These are phyloP conservation scores for Podospora pseudoanserina DNA, from an alignment of 495 filamentous ascomycete species.

Conservation along the genomic window DNA sequence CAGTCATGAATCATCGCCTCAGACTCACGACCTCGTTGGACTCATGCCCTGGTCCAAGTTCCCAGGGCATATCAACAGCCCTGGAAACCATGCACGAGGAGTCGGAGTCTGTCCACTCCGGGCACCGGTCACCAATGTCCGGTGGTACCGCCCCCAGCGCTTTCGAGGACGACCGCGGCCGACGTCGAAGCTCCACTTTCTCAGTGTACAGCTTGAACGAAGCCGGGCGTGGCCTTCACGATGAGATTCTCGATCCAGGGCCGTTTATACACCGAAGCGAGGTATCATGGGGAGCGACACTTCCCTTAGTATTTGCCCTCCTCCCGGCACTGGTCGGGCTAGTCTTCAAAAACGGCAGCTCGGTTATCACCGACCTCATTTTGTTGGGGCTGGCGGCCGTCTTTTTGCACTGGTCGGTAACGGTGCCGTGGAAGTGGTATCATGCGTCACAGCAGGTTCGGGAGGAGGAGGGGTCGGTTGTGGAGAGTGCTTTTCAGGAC, in stretches of 20 bases:
- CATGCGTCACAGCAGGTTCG: constrained; percentile 67
- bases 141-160: constrained; percentile 17
- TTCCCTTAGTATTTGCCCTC: constrained; percentile 76
- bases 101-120: background rate
- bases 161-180: constrained; percentile 24
- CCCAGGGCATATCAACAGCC: background rate
- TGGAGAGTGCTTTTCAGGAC: constrained; percentile 48
- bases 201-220: constrained; percentile 68
- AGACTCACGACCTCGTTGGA: constrained; percentile 5
- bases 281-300: constrained; percentile 59
- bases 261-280: constrained; percentile 24
- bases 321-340: constrained; percentile 81
- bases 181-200: constrained; percentile 67
- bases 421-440: constrained; percentile 94
- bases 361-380: constrained; percentile 78
- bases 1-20: constrained; percentile 1
- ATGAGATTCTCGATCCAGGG: constrained; percentile 68
- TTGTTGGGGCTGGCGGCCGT: constrained; percentile 73
- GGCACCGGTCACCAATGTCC: background rate
- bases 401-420: constrained; percentile 91
- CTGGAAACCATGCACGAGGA: constrained; percentile 31
- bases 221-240: constrained; percentile 61
- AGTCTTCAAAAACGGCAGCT: constrained; percentile 78
- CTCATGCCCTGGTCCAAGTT: constrained; percentile 3
- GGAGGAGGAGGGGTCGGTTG: constrained; percentile 40